Conservation (phyloP, 1,284 basidiomycete species). For the Pyrrhoderma lamaoense region DNA sequence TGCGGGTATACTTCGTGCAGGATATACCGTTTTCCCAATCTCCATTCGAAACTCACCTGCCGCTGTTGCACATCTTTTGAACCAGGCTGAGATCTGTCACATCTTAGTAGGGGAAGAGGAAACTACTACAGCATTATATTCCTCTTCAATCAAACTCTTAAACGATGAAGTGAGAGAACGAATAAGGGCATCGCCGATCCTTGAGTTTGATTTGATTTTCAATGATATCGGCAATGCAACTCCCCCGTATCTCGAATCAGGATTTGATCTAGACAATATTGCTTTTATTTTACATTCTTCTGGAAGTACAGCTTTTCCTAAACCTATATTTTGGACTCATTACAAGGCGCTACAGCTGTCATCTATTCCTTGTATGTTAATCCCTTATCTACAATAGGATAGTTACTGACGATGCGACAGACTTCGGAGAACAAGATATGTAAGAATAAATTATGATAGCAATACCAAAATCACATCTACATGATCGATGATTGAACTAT, state of each 20-base stretch:
- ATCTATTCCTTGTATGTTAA: constrained; percentile 7
- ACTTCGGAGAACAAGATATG: constrained; percentile 4
- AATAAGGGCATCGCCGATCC: constrained; percentile 24
- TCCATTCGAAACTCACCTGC: constrained; percentile 15
- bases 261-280: constrained; percentile 8
- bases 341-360: constrained; percentile 2
- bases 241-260: background rate
- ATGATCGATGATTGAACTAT: constrained; percentile 6
- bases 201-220: constrained; percentile 16
- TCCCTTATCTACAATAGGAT: constrained; percentile 15
- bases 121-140: constrained; percentile 5
- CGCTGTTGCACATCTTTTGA: constrained; percentile 16
- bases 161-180: constrained; percentile 24
- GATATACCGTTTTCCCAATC: constrained; percentile 17
- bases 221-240: background rate
- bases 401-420: background rate
- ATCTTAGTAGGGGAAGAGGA: constrained; percentile 14
- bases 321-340: constrained; percentile 14
- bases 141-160: background rate
- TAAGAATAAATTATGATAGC: constrained; percentile 6
- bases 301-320: constrained; percentile 19
- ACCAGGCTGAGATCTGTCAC: constrained; percentile 1
- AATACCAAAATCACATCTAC: constrained; percentile 1
- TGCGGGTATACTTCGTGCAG: constrained; percentile 15
- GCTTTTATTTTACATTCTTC: constrained; percentile 19